Evolutionary conservation across 805 yeast genomes (phyloP).

Genomic region (Scheffersomyces lignosus): DNA sequence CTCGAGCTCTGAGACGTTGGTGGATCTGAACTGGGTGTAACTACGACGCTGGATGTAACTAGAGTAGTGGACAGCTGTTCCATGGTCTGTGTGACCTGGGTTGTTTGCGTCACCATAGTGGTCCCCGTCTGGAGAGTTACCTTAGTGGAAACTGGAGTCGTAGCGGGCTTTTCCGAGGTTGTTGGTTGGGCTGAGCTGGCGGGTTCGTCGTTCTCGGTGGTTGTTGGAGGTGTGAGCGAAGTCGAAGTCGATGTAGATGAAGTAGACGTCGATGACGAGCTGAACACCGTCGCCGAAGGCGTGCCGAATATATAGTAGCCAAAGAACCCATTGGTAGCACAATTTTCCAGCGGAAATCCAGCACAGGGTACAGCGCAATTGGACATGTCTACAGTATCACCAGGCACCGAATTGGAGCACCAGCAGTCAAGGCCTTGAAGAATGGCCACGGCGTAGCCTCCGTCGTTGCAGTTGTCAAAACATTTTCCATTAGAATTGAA

Average conservation of each 20-base stretch:
- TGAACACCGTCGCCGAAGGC: constrained; percentile 12
- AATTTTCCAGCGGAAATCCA: constrained; percentile 42
- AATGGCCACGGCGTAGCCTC: constrained; percentile 54
- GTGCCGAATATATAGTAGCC: constrained; percentile 49
- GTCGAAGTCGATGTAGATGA: constrained; percentile 5
- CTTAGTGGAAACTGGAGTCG: constrained; percentile 1
- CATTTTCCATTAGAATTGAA: constrained; percentile 56
- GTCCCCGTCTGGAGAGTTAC: constrained; percentile 1
- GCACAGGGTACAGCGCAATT: constrained; percentile 45
- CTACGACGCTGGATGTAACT: constrained; percentile 12
- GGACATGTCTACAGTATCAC: constrained; percentile 30
- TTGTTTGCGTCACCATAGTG: constrained; percentile 10
- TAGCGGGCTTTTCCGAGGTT: constrained; percentile 6
- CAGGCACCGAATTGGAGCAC: constrained; percentile 59
- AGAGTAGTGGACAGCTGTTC: constrained; percentile 1
- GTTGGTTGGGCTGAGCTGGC: constrained; percentile 10
- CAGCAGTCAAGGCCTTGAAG: constrained; percentile 55
- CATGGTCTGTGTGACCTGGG: constrained; percentile 11
- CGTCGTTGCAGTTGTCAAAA: constrained; percentile 38
- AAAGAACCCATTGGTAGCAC: constrained; percentile 47
- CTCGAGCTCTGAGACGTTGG: constrained; percentile 13
- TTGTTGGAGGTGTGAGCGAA: too few relatives aligned
- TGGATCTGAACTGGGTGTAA: constrained; percentile 12
- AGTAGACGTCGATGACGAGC: constrained; percentile 1
- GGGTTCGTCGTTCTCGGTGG: too few relatives aligned